Conservation (phyloP, 345 rosid genomes). For the Bretschneidera sinensis region DNA sequence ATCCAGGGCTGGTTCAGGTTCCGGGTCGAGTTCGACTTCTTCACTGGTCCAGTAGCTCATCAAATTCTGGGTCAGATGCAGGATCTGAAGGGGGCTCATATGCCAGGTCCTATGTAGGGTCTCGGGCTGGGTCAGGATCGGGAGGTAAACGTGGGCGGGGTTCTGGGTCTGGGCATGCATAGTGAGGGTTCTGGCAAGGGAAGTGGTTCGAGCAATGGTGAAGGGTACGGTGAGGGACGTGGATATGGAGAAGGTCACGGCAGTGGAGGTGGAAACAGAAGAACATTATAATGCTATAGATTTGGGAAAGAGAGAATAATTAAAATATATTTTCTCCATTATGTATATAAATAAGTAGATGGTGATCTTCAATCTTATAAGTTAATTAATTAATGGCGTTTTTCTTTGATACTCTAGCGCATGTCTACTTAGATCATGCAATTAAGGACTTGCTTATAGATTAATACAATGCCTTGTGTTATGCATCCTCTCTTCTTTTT, state of each 20-base stretch:
- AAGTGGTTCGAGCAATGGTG: conserved; percentile 22
- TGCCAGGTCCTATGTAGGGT: conserved; percentile 68
- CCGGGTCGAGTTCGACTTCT: conserved; percentile 45
- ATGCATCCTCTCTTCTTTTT: too few relatives aligned
- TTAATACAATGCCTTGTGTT: too few relatives aligned
- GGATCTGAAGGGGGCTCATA: conserved; percentile 69
- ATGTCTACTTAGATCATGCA: too few relatives aligned
- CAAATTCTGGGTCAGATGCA: conserved; percentile 38
- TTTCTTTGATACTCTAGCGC: too few relatives aligned
- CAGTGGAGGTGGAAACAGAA: conserved; percentile 18
- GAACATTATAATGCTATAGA: too few relatives aligned
- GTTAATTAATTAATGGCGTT: too few relatives aligned
- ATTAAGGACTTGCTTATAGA: too few relatives aligned
- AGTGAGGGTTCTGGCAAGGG: conserved; percentile 21
- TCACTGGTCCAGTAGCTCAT: conserved; percentile 45
- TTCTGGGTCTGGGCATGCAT: conserved; percentile 24
- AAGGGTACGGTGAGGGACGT: conserved; percentile 26
- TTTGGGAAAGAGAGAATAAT: too few relatives aligned
- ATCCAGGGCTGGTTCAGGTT: conserved; percentile 55
- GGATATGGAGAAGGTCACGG: conserved; percentile 32
- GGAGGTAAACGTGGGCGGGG: too few relatives aligned
- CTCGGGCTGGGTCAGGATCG: conserved; percentile 59
- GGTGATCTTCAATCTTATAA: too few relatives aligned
- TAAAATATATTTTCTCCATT: too few relatives aligned
- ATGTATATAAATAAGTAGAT: too few relatives aligned